Evolutionary conservation across 176 grass and related monocot genomes (phyloP).

Genomic region (Zoysia japonica): DNA sequence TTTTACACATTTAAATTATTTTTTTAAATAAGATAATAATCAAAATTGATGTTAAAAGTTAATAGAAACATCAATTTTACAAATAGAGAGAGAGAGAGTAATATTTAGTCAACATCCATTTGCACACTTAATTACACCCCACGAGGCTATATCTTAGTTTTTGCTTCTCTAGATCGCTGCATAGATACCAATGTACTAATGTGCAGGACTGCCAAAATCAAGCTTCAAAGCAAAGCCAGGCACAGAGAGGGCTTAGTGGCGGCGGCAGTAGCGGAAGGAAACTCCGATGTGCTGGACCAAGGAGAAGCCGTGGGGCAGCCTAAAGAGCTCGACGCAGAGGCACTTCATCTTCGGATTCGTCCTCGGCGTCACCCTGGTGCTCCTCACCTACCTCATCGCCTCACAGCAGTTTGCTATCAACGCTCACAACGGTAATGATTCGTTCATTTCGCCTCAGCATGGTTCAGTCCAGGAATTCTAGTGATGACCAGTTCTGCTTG

Average conservation of each 20-base stretch:
- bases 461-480: not conserved
- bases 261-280: not conserved
- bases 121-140: not conserved
- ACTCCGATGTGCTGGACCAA: slow-evolving; percentile 8
- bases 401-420: slow-evolving; percentile 39
- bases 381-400: slow-evolving; percentile 59
- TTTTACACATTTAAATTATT: no score
- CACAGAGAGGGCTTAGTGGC: not conserved
- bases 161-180: not conserved
- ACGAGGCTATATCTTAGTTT: not conserved
- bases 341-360: slow-evolving; percentile 46
- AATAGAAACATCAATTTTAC: no score
- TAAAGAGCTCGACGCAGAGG: slow-evolving; percentile 34
- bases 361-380: slow-evolving; percentile 55
- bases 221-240: not conserved
- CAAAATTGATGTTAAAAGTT: no score
- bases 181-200: not conserved
- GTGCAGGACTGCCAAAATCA: not conserved
- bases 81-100: no score
- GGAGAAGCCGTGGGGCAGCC: slow-evolving; percentile 19
- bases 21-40: no score
- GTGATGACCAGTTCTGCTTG: not conserved
- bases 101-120: not conserved
- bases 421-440: slow-evolving; percentile 16
- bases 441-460: not conserved